Base-by-base conservation (phyloP, 1,284 basidiomycete genomes). In the Pascua guehoae region DNA sequence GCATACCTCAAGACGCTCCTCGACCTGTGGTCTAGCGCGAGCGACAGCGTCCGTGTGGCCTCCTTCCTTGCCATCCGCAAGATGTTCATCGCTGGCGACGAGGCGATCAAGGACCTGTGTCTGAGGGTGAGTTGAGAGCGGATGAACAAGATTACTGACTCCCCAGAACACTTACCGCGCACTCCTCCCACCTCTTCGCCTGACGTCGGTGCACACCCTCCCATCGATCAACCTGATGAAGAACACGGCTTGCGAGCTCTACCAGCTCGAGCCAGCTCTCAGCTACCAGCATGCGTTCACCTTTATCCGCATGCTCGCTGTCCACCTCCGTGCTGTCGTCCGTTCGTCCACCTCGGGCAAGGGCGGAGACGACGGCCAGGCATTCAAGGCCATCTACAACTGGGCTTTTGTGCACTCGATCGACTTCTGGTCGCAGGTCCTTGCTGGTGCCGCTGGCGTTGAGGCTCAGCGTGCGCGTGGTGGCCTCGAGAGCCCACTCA, bases 171-270 rank as follows among this genome's bases (percentile, higher is more conserved):
- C 65, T 15, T 98, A 98, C 78, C 83, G 90, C 51, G 84, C 88
- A 4, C 81, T 97, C 39, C 84, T 97, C 50, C 85, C 89, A 17
- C 86, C 86, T 10, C 86, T 72, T 24, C 66, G 91, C 72, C 85
- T 86, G 16, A 96, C 92, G 5, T 89, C 83, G 51, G 81, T 85
- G 2, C 87, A 96, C 79, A 94, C 88, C 1, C 81, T 98, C 12
- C 92, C 94, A n/a, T 85, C 88, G 5, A 89, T 98, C 76, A 96
- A 91, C 70, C 79, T 98, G 44, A 96, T 98, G 91, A 99, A 99
- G 79, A 98, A 98, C 77, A 90, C 92, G 2, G 94, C 94, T 0
- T 88, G 88, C 0, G 93, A 96, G 74, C 81, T 98, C 2, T 99
- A 89, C 79, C 87, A 87, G 63, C 78, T 94, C 50, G 83, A 89